Percentiles rank a stretch among this genome's conserved stretches.
Conservation (phyloP, 306 rosid species). For the Oxytropis ochrocephala region DNA sequence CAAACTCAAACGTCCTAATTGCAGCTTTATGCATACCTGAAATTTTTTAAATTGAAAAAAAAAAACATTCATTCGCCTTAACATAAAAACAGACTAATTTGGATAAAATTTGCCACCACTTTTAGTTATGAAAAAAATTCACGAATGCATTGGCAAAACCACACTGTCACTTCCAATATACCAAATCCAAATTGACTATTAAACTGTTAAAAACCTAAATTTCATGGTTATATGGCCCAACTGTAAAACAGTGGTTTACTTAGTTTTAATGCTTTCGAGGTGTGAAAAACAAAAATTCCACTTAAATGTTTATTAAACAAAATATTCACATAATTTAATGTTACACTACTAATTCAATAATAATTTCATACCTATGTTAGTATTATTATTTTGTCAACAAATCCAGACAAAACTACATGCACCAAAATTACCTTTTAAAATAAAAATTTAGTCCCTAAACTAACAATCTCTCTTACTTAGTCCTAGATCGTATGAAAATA, state of each 20-base stretch:
- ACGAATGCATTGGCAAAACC: neutral
- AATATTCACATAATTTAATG: neutral
- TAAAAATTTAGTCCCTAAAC: no score
- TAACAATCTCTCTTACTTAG: no score
- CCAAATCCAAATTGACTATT: neutral
- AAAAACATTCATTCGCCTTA: neutral
- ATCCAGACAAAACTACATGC: neutral
- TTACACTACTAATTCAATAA: neutral
- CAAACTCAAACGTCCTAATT: constrained; percentile 69
- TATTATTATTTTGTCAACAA: neutral
- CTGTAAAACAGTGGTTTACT: neutral
- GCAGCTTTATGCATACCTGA: constrained; percentile 46
- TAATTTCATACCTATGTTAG: neutral
- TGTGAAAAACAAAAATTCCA: neutral
- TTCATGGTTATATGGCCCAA: neutral
- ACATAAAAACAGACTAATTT: neutral
- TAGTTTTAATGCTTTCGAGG: neutral
- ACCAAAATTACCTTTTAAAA: neutral
- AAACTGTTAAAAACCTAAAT: neutral
- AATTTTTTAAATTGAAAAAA: neutral
- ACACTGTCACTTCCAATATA: neutral
- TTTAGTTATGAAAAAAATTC: neutral
- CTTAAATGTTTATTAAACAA: neutral
- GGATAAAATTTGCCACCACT: neutral
- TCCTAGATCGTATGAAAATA: no score